A percentile compares a stretch with the other conserved stretches of the same genome.
Evolutionary conservation across 352 stramenopile species (phyloP).

Genomic region (Pythium insidiosum): DNA sequence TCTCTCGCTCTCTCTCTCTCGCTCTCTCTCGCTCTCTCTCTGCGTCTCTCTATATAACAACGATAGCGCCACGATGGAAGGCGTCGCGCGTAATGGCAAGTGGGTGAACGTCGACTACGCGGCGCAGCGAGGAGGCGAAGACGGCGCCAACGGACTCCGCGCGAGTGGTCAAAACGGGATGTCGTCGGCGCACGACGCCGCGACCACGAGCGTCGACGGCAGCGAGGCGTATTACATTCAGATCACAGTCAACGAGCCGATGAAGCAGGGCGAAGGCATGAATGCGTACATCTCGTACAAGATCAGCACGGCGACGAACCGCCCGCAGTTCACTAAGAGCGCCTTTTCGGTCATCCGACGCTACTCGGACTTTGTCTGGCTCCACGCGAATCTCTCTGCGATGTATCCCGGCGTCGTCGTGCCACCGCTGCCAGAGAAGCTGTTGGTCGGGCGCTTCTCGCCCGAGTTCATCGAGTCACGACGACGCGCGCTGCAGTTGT

Average conservation of each 20-base stretch:
- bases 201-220: background rate
- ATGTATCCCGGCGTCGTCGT: slow-evolving; percentile 89
- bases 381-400: slow-evolving; percentile 84
- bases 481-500: slow-evolving; percentile 71
- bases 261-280: slow-evolving; percentile 96
- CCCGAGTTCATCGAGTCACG: slow-evolving; percentile 88
- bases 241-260: slow-evolving; percentile 90
- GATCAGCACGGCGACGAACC: slow-evolving; percentile 74
- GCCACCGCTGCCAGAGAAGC: slow-evolving; percentile 93
- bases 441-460: slow-evolving; percentile 91
- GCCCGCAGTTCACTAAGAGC: slow-evolving; percentile 76
- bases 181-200: background rate
- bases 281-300: slow-evolving; percentile 98
- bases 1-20: no score
- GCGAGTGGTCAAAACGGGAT: background rate
- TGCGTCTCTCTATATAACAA: no score
- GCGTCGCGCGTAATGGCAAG: slow-evolving; percentile 64
- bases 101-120: slow-evolving; percentile 87
- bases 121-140: slow-evolving; percentile 48
- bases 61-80: no score
- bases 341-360: slow-evolving; percentile 90
- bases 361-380: slow-evolving; percentile 96
- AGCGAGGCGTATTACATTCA: slow-evolving; percentile 41
- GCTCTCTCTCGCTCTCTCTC: no score
- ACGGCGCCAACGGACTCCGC: background rate